Conservation (phyloP, 2,329 filamentous ascomycete species). For the Knoxdaviesia proteae region DNA sequence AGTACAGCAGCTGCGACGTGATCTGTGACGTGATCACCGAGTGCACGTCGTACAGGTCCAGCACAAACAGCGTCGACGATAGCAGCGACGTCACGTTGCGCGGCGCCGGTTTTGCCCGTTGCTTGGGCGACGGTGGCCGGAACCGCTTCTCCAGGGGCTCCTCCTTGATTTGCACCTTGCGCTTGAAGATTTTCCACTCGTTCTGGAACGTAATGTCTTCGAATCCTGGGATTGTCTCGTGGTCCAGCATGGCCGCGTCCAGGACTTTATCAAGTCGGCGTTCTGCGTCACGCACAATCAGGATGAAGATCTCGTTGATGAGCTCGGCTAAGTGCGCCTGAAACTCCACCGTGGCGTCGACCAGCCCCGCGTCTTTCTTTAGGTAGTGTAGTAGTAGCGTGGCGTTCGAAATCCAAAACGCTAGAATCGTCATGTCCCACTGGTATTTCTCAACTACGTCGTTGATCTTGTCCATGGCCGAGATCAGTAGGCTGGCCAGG, state of each 20-base stretch:
- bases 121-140: conserved; percentile 80
- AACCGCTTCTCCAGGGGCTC: conserved; percentile 82
- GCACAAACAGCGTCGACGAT: conserved; percentile 86
- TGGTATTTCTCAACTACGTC: conserved; percentile 87
- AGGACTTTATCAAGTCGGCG: conserved; percentile 89
- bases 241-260: conserved; percentile 83
- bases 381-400: conserved; percentile 90
- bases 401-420: conserved; percentile 97
- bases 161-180: conserved; percentile 73
- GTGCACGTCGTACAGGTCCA: conserved; percentile 97
- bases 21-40: conserved; percentile 90
- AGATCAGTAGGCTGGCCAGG: conserved; percentile 57
- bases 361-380: conserved; percentile 74
- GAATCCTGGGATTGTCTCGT: conserved; percentile 93
- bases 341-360: conserved; percentile 67
- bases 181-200: conserved; percentile 94
- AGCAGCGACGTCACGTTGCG: conserved; percentile 89
- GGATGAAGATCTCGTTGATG: conserved; percentile 94
- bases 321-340: conserved; percentile 85
- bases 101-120: conserved; percentile 76
- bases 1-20: conserved; percentile 81
- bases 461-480: conserved; percentile 91
- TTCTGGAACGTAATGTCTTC: conserved; percentile 95
- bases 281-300: conserved; percentile 92
- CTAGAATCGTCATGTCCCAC: conserved; percentile 98